These are phyloP conservation scores for Tolypocladium tundrense DNA, from an alignment of 2,329 filamentous ascomycete genomes.

Conservation along the genomic window DNA sequence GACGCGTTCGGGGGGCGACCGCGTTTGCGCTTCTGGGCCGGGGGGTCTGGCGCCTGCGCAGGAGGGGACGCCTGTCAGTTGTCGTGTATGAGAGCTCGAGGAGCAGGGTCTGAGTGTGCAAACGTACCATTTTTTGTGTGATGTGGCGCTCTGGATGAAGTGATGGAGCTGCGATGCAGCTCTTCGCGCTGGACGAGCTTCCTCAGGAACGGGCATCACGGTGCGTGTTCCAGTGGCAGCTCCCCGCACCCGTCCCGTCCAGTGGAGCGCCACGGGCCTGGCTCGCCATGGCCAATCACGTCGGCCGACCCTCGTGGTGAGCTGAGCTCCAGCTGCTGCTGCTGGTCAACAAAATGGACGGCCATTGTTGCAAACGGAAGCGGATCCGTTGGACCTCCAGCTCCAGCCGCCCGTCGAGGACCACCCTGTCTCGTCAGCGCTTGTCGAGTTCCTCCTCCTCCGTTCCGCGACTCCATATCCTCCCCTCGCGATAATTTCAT, in stretches of 20 bases:
- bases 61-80: background rate
- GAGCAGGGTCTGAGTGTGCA: background rate
- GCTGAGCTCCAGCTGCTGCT: background rate
- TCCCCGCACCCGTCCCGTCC: background rate
- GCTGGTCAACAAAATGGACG: background rate
- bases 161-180: background rate
- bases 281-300: background rate
- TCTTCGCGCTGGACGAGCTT: too few species aligned
- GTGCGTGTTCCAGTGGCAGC: background rate
- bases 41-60: slow-evolving; percentile 13
- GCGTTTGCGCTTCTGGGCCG: slow-evolving; percentile 31
- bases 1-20: slow-evolving; percentile 31
- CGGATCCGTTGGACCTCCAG: background rate
- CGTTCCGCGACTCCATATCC: background rate
- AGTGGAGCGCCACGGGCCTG: background rate
- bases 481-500: background rate
- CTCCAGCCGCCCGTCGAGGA: background rate
- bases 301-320: background rate
- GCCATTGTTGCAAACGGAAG: background rate
- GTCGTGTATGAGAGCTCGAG: background rate
- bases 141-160: background rate
- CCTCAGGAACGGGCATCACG: too few species aligned
- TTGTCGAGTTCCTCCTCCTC: background rate
- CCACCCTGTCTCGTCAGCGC: background rate
- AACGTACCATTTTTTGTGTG: background rate